phyloP scores from a whole-genome alignment of 208 protist species.

The Endotrypanum monterogeii region DNA sequence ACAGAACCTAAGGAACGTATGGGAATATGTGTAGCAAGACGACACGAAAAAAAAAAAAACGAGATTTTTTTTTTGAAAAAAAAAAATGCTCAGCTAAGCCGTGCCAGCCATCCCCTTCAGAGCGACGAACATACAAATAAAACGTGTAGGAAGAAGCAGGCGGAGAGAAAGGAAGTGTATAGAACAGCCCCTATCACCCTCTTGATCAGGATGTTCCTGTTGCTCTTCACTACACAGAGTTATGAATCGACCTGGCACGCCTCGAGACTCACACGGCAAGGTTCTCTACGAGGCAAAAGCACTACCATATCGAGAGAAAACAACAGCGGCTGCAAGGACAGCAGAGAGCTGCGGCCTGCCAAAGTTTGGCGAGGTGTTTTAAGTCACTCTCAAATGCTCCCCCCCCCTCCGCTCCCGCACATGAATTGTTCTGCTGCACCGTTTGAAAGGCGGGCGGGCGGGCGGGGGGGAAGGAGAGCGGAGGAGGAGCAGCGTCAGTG shows the following conservation, averaged over 20 bases:
- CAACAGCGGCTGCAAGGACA: not conserved
- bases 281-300: not conserved
- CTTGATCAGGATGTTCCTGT: not conserved
- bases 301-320: not conserved
- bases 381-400: not conserved
- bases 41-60: not conserved
- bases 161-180: not conserved
- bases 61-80: not conserved
- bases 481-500: not conserved
- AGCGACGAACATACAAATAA: not conserved
- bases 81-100: not conserved
- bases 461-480: too few species aligned
- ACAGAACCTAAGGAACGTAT: not conserved
- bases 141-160: not conserved
- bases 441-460: not conserved
- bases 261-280: not conserved
- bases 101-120: not conserved
- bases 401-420: not conserved
- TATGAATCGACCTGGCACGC: not conserved
- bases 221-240: not conserved
- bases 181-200: not conserved
- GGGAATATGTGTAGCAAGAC: constrained; percentile 1
- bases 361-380: not conserved
- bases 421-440: not conserved
- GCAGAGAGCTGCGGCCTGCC: not conserved